Base-by-base conservation (phyloP, 345 rosid genomes). In the Brassica rapa region DNA sequence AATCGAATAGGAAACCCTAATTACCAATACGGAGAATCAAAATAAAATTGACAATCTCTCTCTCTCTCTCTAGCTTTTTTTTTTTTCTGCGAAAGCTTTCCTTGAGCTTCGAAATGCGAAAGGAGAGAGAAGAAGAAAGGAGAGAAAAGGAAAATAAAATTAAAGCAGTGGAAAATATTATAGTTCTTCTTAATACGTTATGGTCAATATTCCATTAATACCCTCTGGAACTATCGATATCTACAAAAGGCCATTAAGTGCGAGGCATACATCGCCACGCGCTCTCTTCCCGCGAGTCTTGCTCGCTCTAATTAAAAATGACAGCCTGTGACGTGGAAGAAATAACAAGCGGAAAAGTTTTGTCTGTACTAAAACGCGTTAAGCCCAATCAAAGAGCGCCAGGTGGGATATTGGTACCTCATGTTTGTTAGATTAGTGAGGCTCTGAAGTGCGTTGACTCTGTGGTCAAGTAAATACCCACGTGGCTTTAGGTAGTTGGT, bases 1-100 rank as follows among this genome's bases (percentile, higher is more conserved):
- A 80, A 80, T 70, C 76, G 66, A 49, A 75, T 30, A 1, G 66
- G 19, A 70, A 80, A 65, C 73, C 77, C 77, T 75, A 80, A 71
- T 57, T 9, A 37, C 49, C 46, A 25, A 24, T 33, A 79, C 8
- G 64, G 15, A 73, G 82, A 63, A 80, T 74, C 55, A 74, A 25
- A 46, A 60, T 23, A 62, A 41, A 61, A 55, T 62, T 55, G 75
- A 63, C 67, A 53, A 25, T n/a, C 55, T 49, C 55, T n/a, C 55
- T 46, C 55, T 74, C 78, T 60, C 46, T 71, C 35, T 16, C 12
- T 7, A 35, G 7, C 3, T 11, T 43, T 4, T 15, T 39, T 15
- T 60, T 66, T 68, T 74, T 70, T 69, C 75, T 27, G 79, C 64
- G 30, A 74, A 63, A 80, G 70, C 78, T n/a, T 79, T 73, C 75